Percentiles rank a stretch among this genome's conserved stretches.
These are phyloP conservation scores for Mycena sp. DNA, from an alignment of 1,284 basidiomycete genomes.

Conservation along the genomic window DNA sequence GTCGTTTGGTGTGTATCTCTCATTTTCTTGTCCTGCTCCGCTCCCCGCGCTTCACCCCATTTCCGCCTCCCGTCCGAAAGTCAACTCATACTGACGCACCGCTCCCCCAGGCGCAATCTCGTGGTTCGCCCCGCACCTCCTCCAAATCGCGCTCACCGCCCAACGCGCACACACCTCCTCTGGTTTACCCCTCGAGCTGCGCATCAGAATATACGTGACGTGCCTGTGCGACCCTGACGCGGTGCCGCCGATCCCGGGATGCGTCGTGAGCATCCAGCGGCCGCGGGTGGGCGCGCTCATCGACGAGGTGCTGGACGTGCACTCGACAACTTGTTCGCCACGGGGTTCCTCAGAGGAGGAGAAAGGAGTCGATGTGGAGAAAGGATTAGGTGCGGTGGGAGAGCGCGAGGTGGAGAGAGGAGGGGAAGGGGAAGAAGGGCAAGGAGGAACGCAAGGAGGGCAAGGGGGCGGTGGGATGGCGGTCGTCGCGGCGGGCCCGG, in stretches of 20 bases:
- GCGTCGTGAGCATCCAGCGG: conserved; percentile 57
- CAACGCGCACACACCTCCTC: conserved; percentile 50
- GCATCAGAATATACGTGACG: conserved; percentile 75
- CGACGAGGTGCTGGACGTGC: conserved; percentile 1
- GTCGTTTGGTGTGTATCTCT: conserved; percentile 60
- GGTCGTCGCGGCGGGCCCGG: conserved; percentile 76
- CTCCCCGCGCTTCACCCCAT: neutral
- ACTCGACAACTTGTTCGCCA: no score
- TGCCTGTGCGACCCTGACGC: conserved; percentile 74
- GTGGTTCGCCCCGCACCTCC: conserved; percentile 66
- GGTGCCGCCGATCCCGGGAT: conserved; percentile 69
- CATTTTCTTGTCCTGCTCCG: conserved; percentile 1
- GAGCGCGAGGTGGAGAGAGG: conserved; percentile 4
- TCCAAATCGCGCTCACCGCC: conserved; percentile 66
- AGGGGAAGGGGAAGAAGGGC: neutral
- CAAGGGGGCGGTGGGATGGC: conserved; percentile 58
- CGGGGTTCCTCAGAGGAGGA: no score
- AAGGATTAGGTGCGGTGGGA: no score
- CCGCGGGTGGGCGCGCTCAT: conserved; percentile 34
- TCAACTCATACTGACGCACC: no score
- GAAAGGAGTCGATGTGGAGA: no score
- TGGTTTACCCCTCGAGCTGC: conserved; percentile 64
- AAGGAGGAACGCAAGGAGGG: conserved; percentile 2
- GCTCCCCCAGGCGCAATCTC: conserved; percentile 53
- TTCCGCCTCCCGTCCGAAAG: neutral